A percentile compares a stretch with the other conserved stretches of the same genome.
phyloP scores from a whole-genome alignment of 2,329 filamentous ascomycete species.

The Diaporthe vexans region DNA sequence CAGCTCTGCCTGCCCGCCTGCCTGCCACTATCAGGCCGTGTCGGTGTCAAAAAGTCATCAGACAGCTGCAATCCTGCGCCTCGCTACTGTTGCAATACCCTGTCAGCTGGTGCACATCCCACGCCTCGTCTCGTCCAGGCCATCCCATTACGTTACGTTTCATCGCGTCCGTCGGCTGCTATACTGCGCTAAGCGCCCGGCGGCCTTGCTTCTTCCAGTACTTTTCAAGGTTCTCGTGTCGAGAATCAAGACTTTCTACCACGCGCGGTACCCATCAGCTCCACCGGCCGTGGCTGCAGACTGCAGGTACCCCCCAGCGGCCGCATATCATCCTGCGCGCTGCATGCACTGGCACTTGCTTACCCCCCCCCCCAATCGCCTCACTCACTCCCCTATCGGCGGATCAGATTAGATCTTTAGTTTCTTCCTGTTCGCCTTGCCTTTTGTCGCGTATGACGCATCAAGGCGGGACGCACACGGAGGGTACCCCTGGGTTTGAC shows the following conservation, averaged over 20 bases:
- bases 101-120: constrained; percentile 33
- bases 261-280: constrained; percentile 27
- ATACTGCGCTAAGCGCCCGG: constrained; percentile 9
- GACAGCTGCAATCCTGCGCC: constrained; percentile 33
- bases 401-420: constrained; percentile 41
- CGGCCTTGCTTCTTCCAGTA: background rate
- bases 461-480: constrained; percentile 11
- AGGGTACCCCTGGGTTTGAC: constrained; percentile 31
- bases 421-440: constrained; percentile 19
- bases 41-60: constrained; percentile 20
- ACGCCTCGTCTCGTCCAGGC: constrained; percentile 9
- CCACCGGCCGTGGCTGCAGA: constrained; percentile 25
- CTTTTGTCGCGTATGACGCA: constrained; percentile 37
- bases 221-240: constrained; percentile 10
- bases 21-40: background rate
- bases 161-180: constrained; percentile 16
- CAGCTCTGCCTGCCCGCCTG: constrained; percentile 7
- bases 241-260: constrained; percentile 10
- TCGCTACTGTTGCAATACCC: constrained; percentile 29
- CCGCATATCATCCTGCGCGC: constrained; percentile 15
- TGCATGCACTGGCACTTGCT: constrained; percentile 33
- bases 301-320: constrained; percentile 24
- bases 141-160: constrained; percentile 35
- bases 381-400: constrained; percentile 30
- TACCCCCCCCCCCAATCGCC: constrained; percentile 1